Evolutionary conservation across 2,329 filamentous ascomycete species (phyloP).

Genomic region (Neonectria ditissima): DNA sequence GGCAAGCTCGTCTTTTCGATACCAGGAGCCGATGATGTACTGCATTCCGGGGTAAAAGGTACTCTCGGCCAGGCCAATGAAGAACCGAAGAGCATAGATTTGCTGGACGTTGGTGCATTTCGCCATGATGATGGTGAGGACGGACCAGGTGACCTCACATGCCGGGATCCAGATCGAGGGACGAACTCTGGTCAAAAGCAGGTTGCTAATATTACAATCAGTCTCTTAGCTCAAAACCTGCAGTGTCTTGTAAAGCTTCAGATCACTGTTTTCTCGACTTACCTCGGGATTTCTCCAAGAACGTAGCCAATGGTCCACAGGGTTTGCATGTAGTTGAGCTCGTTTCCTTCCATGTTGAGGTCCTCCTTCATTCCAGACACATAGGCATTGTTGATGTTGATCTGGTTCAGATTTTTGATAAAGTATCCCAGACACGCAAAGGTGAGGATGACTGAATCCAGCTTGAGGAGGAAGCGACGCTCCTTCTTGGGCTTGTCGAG

Average conservation of each 20-base stretch:
- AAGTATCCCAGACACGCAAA: constrained; percentile 54
- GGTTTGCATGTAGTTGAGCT: constrained; percentile 64
- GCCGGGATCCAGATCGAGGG: constrained; percentile 56
- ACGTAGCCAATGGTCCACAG: constrained; percentile 72
- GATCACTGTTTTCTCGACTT: background rate
- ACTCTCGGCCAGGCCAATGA: constrained; percentile 55
- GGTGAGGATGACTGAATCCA: constrained; percentile 55
- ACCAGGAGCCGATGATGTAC: constrained; percentile 58
- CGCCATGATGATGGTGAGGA: constrained; percentile 52
- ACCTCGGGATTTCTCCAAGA: constrained; percentile 55
- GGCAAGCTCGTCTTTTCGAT: constrained; percentile 55
- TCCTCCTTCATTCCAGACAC: constrained; percentile 63
- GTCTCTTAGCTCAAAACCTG: background rate
- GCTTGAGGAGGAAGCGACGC: constrained; percentile 55
- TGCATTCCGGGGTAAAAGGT: constrained; percentile 55
- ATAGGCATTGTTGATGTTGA: constrained; percentile 54
- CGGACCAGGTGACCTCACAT: constrained; percentile 49
- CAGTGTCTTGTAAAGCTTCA: background rate
- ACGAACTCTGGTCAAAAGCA: constrained; percentile 53
- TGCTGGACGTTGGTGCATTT: constrained; percentile 52
- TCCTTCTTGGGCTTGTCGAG: constrained; percentile 57
- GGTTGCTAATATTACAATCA: constrained; percentile 31
- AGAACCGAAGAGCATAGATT: constrained; percentile 56
- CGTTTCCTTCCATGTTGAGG: constrained; percentile 56
- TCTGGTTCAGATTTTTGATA: constrained; percentile 54